A percentile compares a stretch with the other conserved stretches of the same genome.
Conservation (phyloP, 129 eudicot species). For the Apium graveolens region DNA sequence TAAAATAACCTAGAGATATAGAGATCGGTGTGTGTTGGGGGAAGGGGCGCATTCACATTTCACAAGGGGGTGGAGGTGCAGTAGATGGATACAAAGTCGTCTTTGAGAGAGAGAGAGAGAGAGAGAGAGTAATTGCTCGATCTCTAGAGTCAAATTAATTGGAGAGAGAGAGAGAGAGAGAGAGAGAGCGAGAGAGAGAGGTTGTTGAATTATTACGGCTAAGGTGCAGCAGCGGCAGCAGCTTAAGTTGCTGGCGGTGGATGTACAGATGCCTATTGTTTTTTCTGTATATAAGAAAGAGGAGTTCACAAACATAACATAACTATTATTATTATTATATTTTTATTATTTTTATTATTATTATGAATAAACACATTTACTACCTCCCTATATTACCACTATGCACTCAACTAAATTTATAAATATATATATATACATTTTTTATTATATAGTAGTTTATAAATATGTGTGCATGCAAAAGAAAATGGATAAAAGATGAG, state of each 20-base stretch:
- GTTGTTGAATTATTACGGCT: neutral
- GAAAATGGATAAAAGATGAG: slow-evolving; percentile 1
- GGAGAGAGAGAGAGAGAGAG: neutral
- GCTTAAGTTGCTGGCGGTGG: slow-evolving; percentile 6
- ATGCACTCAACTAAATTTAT: neutral
- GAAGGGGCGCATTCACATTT: neutral
- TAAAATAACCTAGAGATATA: neutral
- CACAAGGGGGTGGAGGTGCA: neutral
- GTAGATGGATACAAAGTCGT: neutral
- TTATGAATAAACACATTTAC: no score
- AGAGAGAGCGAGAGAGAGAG: neutral
- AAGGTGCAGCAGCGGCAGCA: neutral
- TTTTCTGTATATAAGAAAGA: neutral
- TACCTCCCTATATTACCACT: no score
- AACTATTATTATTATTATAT: neutral
- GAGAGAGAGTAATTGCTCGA: neutral
- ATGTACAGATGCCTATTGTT: neutral
- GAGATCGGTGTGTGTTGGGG: neutral
- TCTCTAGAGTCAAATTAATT: no score
- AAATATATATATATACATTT: no score
- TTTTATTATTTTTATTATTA: neutral
- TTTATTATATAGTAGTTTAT: no score
- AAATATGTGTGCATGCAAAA: slow-evolving; percentile 29
- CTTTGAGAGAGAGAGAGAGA: neutral
- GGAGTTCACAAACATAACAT: neutral